A percentile compares a stretch with the other conserved stretches of the same genome.
Conservation (phyloP, 1,284 basidiomycete genomes). For the Sanguinoderma infundibulare region DNA sequence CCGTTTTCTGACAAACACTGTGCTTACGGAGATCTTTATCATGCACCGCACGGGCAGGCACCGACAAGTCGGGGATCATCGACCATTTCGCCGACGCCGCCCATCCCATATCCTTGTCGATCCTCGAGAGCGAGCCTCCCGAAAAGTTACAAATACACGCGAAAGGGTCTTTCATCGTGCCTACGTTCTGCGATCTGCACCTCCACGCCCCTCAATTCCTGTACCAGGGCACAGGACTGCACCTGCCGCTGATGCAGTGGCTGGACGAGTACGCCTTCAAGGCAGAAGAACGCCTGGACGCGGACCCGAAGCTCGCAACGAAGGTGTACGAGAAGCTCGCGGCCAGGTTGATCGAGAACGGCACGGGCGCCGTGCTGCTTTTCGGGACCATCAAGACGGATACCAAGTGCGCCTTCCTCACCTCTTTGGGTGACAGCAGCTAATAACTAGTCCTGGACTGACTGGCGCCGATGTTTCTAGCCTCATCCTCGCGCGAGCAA, state of each 20-base stretch:
- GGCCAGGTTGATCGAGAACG: slow-evolving; percentile 64
- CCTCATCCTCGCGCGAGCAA: slow-evolving; percentile 73
- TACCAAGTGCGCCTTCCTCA: slow-evolving; percentile 65
- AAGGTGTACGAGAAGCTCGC: slow-evolving; percentile 72
- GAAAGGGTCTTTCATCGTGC: slow-evolving; percentile 67
- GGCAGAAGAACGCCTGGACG: slow-evolving; percentile 78
- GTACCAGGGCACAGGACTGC: slow-evolving; percentile 84
- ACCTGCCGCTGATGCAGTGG: slow-evolving; percentile 86
- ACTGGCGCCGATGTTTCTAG: no score
- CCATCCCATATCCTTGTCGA: slow-evolving; percentile 38
- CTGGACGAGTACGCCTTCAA: slow-evolving; percentile 77
- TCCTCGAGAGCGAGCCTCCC: slow-evolving; percentile 34
- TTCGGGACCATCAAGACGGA: slow-evolving; percentile 84
- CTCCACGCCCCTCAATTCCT: slow-evolving; percentile 87
- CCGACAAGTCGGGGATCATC: slow-evolving; percentile 52
- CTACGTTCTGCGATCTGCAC: slow-evolving; percentile 82
- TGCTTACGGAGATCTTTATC: not conserved
- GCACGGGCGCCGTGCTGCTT: slow-evolving; percentile 75
- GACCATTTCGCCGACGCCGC: slow-evolving; percentile 48
- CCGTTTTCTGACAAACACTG: slow-evolving; percentile 1
- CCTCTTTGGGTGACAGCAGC: not conserved
- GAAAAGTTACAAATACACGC: slow-evolving; percentile 41
- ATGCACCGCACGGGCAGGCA: not conserved
- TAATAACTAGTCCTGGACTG: not conserved
- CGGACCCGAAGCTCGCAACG: slow-evolving; percentile 59